Percentiles rank a stretch among this genome's conserved stretches.
Conservation (phyloP, 345 rosid genomes). For the Moringa oleifera region DNA sequence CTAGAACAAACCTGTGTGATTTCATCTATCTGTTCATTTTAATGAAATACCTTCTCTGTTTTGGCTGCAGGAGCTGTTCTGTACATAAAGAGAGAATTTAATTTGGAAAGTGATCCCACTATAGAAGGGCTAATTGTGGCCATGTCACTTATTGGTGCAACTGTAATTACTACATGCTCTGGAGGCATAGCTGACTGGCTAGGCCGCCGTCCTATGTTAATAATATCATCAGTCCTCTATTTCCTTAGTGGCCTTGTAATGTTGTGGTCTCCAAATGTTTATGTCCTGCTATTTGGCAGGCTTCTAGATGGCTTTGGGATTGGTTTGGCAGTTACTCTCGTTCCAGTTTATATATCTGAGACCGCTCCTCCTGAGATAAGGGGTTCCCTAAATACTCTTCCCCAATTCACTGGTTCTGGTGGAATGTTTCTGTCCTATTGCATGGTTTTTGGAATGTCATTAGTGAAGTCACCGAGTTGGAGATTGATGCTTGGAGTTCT, state of each 20-base stretch:
- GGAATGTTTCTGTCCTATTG: constrained; percentile 92
- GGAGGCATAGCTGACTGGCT: constrained; percentile 77
- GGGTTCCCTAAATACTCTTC: constrained; percentile 83
- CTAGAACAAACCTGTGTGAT: neutral
- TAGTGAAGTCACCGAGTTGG: constrained; percentile 71
- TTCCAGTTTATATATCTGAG: constrained; percentile 92
- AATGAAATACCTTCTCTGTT: neutral
- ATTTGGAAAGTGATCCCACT: constrained; percentile 63
- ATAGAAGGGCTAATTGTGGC: constrained; percentile 90
- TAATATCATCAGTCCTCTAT: constrained; percentile 68
- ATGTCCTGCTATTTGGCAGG: constrained; percentile 75
- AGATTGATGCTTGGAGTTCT: constrained; percentile 98
- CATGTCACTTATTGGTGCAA: constrained; percentile 92
- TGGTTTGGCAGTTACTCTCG: constrained; percentile 83
- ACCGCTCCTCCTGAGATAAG: constrained; percentile 96
- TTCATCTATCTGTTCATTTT: constrained; percentile 3
- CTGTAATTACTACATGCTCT: constrained; percentile 76
- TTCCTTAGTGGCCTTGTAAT: constrained; percentile 70
- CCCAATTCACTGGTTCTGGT: constrained; percentile 88
- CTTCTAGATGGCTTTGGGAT: constrained; percentile 91
- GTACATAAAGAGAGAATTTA: constrained; percentile 82
- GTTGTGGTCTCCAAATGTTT: constrained; percentile 95
- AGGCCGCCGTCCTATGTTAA: constrained; percentile 91
- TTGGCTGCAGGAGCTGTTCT: constrained; percentile 72
- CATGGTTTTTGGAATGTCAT: constrained; percentile 90